Evolutionary conservation across 2,329 filamentous ascomycete species (phyloP), one percentile per base, ranked within the genome.

Genomic region (Basipetospora chlamydospora): DNA sequence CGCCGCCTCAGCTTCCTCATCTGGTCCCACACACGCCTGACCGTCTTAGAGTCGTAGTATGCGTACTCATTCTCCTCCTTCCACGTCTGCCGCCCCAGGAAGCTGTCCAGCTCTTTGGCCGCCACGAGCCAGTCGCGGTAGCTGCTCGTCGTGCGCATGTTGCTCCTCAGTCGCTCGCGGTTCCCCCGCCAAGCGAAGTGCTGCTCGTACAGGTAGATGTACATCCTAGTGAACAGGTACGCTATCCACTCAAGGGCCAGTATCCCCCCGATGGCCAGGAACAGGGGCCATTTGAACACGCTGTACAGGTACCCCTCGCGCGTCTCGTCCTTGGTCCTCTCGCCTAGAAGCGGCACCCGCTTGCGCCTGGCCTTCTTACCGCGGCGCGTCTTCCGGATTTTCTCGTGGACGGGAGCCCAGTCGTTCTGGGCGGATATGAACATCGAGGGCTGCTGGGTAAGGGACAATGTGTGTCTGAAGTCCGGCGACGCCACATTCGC

Each of bases 351-450:
- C 35, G 45, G 47, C 42, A 37, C 48, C 38, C 42, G 48, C 33
- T 43, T 43, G 23, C 41, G 49, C 28, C 49, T 51, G 60, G 43
- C 58, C 49, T 47, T 54, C n/a, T 10, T 28, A 4, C 17, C 22
- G 35, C 28, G 28, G 3, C 12, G n/a, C 50, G 55, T 51, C 49
- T 56, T 63, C 35, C 43, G 44, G 11, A 87, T 67, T 39, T 71
- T 77, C 52, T 88, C 74, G 46, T 81, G 78, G 10, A 96, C 74
- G 0, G 90, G 90, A 12, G 83, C 78, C 90, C 90, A 98, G 63
- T 98, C 90, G 55, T 93, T 93, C 51, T 92, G 75, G 28, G 90
- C 88, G 3, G 84, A 82, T 48, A 96, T 84, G 53, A 87, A 86
- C 34, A 73, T 59, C 32, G 32, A 22, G 3, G 32, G 62, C 56